Base-by-base conservation (phyloP, 2,329 filamentous ascomycete species). In the Calonectria hawksworthii region DNA sequence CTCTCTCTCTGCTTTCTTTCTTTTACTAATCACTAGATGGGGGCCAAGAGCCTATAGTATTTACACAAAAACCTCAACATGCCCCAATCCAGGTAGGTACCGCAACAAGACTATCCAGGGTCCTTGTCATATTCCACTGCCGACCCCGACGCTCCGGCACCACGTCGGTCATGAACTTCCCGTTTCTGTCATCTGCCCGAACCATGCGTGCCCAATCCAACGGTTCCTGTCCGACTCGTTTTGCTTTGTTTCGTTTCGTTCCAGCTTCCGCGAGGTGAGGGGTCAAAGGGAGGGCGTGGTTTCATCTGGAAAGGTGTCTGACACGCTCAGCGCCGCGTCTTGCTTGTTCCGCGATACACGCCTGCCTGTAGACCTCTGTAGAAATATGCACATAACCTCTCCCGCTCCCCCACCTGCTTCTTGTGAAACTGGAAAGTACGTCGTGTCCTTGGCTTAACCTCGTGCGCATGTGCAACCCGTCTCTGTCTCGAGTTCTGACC, bases 211-310 rank as follows among this genome's bases (percentile, higher is more conserved):
- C 38, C 56, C 28, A 47, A 47, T 14, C 50, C 28, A 59, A 23
- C 38, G 18, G 47, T 64, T 65, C 34, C 47, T 64, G 47, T 68
- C 65, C n/a, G 18, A 68, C 71, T 36, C 38, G 30, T 47, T 65
- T 36, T 64, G 36, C 59, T 64, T 68, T 28, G 54, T 65, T 69
- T 65, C 71, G 66, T 73, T 69, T 69, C 66, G 59, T 73, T 66
- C 68, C 66, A 30, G 50, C 32, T 50, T 51, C 44, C 30, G 41
- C 23, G 38, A 26, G 56, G 56, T 26, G 16, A 36, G 54, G 13
- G 54, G 23, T 4, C 32, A 36, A 34, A 63, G 23, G n/a, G 34
- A 61, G 8, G 14, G 34, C 36, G 41, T 41, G 11, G 59, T 66
- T 71, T 71, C 36, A 63, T 70, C 44, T 64, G 23, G n/a, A 44